Conservation (phyloP, 768 basidiomycete genomes). For the Hericium rajendrae region DNA sequence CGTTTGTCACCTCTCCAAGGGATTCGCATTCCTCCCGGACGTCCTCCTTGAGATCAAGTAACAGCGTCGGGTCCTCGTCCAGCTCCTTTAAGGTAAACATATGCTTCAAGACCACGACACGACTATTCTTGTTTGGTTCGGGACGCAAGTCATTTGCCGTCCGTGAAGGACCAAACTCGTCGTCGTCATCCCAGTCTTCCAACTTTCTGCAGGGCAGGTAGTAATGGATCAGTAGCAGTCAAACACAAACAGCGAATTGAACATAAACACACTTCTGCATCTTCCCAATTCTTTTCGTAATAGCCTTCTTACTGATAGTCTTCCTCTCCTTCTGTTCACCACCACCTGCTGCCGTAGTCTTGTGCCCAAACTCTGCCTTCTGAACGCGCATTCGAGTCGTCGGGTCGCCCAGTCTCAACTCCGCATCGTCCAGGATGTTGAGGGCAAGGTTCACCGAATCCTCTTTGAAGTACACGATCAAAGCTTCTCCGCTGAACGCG, state of each 20-base stretch:
- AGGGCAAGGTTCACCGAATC: slow-evolving; percentile 84
- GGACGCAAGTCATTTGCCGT: slow-evolving; percentile 43
- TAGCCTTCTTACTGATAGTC: slow-evolving; percentile 70
- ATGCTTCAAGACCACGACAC: slow-evolving; percentile 88
- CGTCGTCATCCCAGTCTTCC: slow-evolving; percentile 90
- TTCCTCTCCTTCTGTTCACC: slow-evolving; percentile 42
- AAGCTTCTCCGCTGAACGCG: slow-evolving; percentile 84
- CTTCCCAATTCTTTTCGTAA: slow-evolving; percentile 65
- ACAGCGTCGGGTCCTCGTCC: slow-evolving; percentile 71
- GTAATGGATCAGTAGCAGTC: not conserved
- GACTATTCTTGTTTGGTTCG: slow-evolving; percentile 42
- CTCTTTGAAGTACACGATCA: slow-evolving; percentile 96
- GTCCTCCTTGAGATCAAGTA: slow-evolving; percentile 93
- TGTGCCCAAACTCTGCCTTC: slow-evolving; percentile 73
- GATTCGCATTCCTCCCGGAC: slow-evolving; percentile 88
- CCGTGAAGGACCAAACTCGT: slow-evolving; percentile 73
- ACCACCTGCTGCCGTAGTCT: slow-evolving; percentile 31
- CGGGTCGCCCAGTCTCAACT: slow-evolving; percentile 74
- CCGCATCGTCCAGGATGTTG: slow-evolving; percentile 84
- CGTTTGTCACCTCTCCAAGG: slow-evolving; percentile 91
- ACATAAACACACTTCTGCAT: slow-evolving; percentile 66
- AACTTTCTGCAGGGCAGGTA: slow-evolving; percentile 54
- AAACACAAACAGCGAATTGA: not conserved
- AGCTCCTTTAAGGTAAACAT: slow-evolving; percentile 90
- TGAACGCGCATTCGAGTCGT: slow-evolving; percentile 64